Percentiles rank a stretch among this genome's conserved stretches.
Evolutionary conservation across 495 filamentous ascomycete genomes (phyloP).

Genomic region (Annulohypoxylon stygium): DNA sequence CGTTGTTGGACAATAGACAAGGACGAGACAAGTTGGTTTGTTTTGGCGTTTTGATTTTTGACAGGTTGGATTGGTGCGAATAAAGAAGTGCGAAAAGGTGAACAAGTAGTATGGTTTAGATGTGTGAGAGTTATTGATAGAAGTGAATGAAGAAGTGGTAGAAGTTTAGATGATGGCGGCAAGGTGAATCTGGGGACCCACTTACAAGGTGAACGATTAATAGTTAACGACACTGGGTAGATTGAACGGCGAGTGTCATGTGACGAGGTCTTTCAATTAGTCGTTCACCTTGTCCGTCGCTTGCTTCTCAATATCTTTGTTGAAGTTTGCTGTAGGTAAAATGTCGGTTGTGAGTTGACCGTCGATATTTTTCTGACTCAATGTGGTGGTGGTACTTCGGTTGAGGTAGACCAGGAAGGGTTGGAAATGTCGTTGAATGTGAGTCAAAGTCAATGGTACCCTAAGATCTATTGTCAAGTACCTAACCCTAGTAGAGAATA

Average conservation of each 20-base stretch:
- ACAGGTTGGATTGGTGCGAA: constrained; percentile 12
- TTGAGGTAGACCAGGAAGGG: neutral
- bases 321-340: neutral
- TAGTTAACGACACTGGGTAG: neutral
- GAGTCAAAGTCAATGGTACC: neutral
- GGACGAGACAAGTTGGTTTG: constrained; percentile 22
- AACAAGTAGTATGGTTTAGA: neutral
- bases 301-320: neutral
- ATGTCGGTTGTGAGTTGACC: constrained; percentile 11
- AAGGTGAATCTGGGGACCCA: constrained; percentile 23
- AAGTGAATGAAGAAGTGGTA: neutral
- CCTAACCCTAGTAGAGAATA: constrained; percentile 9
- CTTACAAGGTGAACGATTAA: neutral
- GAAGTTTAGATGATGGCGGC: neutral
- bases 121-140: neutral
- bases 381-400: neutral
- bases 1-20: constrained; percentile 40
- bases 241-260: neutral
- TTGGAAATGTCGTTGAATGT: neutral
- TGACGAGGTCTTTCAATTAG: neutral
- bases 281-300: constrained; percentile 18
- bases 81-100: constrained; percentile 29
- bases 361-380: constrained; percentile 15
- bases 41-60: constrained; percentile 1
- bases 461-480: constrained; percentile 7